A percentile compares a stretch with the other conserved stretches of the same genome.
Evolutionary conservation across 176 grass and related monocot genomes (phyloP).

Genomic region (Oryza officinalis): DNA sequence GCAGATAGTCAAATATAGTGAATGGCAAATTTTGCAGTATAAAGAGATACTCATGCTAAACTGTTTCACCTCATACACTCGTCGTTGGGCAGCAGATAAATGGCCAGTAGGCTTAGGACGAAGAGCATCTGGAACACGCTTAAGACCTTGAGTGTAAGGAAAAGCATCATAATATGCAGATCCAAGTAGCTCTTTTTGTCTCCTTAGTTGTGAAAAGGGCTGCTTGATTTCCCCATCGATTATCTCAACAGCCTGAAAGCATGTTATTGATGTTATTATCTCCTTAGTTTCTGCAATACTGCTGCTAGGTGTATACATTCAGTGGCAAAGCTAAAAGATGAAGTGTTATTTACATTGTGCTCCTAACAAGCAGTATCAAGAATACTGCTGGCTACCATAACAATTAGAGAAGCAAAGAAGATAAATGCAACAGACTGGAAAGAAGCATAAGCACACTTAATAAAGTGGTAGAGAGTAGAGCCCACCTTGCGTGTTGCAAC

Average conservation of each 20-base stretch:
- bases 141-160: slow-evolving; percentile 77
- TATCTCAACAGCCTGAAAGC: slow-evolving; percentile 74
- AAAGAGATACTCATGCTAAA: not conserved
- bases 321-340: slow-evolving; percentile 1
- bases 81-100: slow-evolving; percentile 62
- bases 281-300: not conserved
- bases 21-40: slow-evolving; percentile 5
- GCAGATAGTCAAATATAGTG: not conserved
- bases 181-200: slow-evolving; percentile 74
- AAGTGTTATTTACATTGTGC: not conserved
- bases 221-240: slow-evolving; percentile 88
- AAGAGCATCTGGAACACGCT: slow-evolving; percentile 73
- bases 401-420: slow-evolving; percentile 5
- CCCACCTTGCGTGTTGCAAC: slow-evolving; percentile 88
- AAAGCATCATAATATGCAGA: slow-evolving; percentile 83
- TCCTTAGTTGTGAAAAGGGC: slow-evolving; percentile 70
- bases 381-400: slow-evolving; percentile 4
- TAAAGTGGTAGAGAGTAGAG: slow-evolving; percentile 20
- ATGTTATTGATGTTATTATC: slow-evolving; percentile 23
- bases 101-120: slow-evolving; percentile 71
- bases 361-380: not conserved
- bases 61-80: slow-evolving; percentile 83
- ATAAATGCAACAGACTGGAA: not conserved
- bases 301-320: not conserved
- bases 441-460: slow-evolving; percentile 11